These are phyloP conservation scores for Trypanosoma theileri DNA, from an alignment of 208 protist species.

Conservation along the genomic window DNA sequence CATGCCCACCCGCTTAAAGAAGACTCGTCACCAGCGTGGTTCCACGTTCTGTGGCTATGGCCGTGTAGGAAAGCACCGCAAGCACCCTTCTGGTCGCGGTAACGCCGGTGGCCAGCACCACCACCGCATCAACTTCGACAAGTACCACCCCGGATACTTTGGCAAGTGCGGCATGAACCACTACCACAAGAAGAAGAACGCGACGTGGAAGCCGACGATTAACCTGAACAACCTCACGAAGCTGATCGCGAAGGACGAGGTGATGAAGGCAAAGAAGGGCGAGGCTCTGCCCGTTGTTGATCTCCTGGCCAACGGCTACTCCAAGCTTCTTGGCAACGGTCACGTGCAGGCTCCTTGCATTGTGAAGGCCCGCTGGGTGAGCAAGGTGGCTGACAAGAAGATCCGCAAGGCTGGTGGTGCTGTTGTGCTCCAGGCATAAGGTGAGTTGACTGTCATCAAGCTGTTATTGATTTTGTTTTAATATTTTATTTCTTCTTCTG, in stretches of 20 bases:
- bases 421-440: conserved; percentile 97
- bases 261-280: conserved; percentile 70
- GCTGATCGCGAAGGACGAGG: conserved; percentile 94
- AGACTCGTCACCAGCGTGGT: conserved; percentile 92
- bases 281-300: conserved; percentile 98
- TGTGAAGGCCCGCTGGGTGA: conserved; percentile 99
- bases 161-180: conserved; percentile 99
- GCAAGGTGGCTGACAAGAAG: conserved; percentile 98
- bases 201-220: conserved; percentile 95
- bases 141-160: conserved; percentile 99
- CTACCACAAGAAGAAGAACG: conserved; percentile 94
- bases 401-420: conserved; percentile 99
- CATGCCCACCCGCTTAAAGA: conserved; percentile 93
- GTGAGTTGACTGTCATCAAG: background rate
- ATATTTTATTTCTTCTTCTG: background rate
- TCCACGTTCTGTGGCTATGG: conserved; percentile 92
- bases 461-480: conserved; percentile 15
- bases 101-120: conserved; percentile 99
- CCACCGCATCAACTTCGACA: conserved; percentile 99
- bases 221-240: conserved; percentile 99
- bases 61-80: conserved; percentile 98
- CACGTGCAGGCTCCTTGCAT: conserved; percentile 98
- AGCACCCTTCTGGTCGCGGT: conserved; percentile 99
- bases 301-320: conserved; percentile 95
- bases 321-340: conserved; percentile 99